phyloP scores from a whole-genome alignment of 1,139 yeast species.

The Sugiyamaella castrensis region DNA sequence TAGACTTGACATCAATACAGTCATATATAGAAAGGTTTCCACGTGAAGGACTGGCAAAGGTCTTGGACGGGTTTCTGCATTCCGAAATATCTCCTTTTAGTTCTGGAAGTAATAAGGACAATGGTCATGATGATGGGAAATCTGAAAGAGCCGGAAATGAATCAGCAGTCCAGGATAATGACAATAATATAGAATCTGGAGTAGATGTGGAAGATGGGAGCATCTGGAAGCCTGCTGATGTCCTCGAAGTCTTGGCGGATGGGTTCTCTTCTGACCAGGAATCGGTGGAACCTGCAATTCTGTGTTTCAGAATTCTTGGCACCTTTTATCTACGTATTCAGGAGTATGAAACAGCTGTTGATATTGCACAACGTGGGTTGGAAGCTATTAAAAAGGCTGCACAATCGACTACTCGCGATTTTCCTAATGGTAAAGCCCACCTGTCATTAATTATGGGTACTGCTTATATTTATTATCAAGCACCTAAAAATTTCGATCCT shows the following conservation, averaged over 20 bases:
- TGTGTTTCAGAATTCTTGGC: slow-evolving; percentile 65
- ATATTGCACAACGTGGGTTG: slow-evolving; percentile 60
- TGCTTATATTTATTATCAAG: slow-evolving; percentile 77
- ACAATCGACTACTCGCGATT: slow-evolving; percentile 46
- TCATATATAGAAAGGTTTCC: slow-evolving; percentile 58
- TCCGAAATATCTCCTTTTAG: slow-evolving; percentile 68
- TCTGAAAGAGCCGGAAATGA: slow-evolving; percentile 14
- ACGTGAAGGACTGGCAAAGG: slow-evolving; percentile 59
- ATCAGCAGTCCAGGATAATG: slow-evolving; percentile 2
- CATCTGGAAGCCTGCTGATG: slow-evolving; percentile 49
- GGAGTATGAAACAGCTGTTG: slow-evolving; percentile 64
- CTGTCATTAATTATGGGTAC: slow-evolving; percentile 68
- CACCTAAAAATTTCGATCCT: slow-evolving; percentile 78
- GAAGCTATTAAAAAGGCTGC: slow-evolving; percentile 46
- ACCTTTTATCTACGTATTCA: slow-evolving; percentile 57
- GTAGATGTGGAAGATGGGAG: slow-evolving; percentile 23
- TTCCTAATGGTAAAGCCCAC: slow-evolving; percentile 55
- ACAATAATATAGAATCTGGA: slow-evolving; percentile 2
- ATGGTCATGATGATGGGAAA: slow-evolving; percentile 1
- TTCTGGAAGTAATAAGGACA: slow-evolving; percentile 3
- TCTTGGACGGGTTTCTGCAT: slow-evolving; percentile 42
- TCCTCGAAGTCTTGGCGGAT: slow-evolving; percentile 51
- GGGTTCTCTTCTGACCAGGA: slow-evolving; percentile 50
- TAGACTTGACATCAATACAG: slow-evolving; percentile 49
- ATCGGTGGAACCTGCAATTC: too few species aligned